phyloP scores from a whole-genome alignment of 352 stramenopile species.

The Aphanomyces astaci region DNA sequence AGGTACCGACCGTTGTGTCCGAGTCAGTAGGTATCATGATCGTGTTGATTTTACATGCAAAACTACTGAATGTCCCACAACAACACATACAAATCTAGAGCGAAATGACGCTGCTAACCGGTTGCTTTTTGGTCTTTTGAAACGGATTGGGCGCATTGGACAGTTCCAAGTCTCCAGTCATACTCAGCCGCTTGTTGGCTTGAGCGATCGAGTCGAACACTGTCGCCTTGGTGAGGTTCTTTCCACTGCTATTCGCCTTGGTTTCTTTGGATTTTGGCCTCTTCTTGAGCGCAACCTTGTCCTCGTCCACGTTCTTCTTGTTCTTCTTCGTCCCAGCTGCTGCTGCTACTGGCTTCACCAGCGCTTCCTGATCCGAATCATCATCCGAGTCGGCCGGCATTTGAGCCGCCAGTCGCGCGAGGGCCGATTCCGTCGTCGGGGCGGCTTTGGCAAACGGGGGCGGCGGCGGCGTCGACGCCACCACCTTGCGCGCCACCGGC shows the following conservation, averaged over 20 bases:
- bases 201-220: conserved; percentile 8
- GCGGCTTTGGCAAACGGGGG: neutral
- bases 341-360: too few species aligned
- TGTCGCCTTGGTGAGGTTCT: neutral
- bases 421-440: neutral
- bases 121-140: neutral
- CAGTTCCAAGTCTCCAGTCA: conserved; percentile 1
- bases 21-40: too few species aligned
- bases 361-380: neutral
- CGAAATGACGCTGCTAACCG: neutral
- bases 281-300: neutral
- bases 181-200: conserved; percentile 13
- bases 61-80: too few species aligned
- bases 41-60: too few species aligned
- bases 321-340: too few species aligned
- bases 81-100: neutral
- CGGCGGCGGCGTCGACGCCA: neutral
- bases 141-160: conserved; percentile 3
- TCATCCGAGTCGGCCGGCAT: neutral
- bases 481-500: neutral
- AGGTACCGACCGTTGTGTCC: too few species aligned
- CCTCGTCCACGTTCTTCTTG: neutral
- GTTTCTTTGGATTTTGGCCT: neutral
- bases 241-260: neutral
- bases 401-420: neutral